Evolutionary conservation across 495 filamentous ascomycete genomes (phyloP).

Genomic region (Penicillium nucicola): DNA sequence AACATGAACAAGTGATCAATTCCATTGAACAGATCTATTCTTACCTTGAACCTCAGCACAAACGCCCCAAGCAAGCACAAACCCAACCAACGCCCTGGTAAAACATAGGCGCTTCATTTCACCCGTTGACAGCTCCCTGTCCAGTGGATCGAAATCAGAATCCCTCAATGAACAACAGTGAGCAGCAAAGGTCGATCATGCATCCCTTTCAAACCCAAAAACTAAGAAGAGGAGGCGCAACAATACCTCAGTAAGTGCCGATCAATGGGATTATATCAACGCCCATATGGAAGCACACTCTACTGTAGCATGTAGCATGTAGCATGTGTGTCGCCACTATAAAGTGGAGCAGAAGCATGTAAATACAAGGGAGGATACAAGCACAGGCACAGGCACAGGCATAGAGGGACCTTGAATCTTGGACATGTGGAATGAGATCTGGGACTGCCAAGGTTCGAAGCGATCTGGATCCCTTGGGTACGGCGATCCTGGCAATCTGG

Average conservation of each 20-base stretch:
- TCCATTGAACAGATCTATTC: background rate
- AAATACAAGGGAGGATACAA: conserved; percentile 11
- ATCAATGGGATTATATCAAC: conserved; percentile 23
- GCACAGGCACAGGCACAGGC: conserved; percentile 10
- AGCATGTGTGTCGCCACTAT: too few species aligned
- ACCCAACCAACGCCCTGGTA: conserved; percentile 8
- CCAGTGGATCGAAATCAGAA: too few species aligned
- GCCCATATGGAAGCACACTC: too few species aligned
- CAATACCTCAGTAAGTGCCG: conserved; percentile 5
- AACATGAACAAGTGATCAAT: background rate
- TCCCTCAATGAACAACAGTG: conserved; percentile 4
- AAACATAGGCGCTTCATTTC: conserved; percentile 18
- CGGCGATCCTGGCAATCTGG: too few species aligned
- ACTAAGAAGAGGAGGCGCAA: too few species aligned
- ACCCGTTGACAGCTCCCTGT: background rate
- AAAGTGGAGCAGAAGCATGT: background rate
- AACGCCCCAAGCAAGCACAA: conserved; percentile 13
- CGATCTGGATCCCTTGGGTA: background rate
- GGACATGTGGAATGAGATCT: conserved; percentile 22
- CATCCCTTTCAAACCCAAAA: too few species aligned
- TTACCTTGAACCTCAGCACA: conserved; percentile 14
- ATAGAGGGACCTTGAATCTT: conserved; percentile 6
- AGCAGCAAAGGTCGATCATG: conserved; percentile 2
- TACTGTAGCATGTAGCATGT: too few species aligned
- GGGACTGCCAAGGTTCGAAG: background rate